Evolutionary conservation across 2,329 filamentous ascomycete genomes (phyloP), one percentile per base, ranked within the genome.

Genomic region (Arthrobotrys musiformis): DNA sequence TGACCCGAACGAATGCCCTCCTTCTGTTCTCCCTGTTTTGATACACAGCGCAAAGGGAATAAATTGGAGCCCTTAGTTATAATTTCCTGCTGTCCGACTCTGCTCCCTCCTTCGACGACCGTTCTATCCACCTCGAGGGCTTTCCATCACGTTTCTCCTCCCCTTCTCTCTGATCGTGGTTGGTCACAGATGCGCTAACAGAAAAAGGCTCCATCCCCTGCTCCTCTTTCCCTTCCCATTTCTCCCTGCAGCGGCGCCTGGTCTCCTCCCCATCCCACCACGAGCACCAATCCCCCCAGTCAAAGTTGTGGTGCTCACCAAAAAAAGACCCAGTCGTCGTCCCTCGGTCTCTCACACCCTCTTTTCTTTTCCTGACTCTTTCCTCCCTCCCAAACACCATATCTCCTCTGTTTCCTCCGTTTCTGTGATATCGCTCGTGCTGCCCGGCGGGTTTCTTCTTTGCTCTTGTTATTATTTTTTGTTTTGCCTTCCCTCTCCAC

Each of bases 251-350:
- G 63, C 63, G 63, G 63, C 40, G 40, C 70, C 70, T 68, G 70
- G 70, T 68, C 56, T 52, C 37, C 44, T 66, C 42, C 70, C 70
- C 61, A 58, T 72, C 68, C 70, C 70, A 74, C 70, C 70, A 74
- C 70, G 70, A 74, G 70, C 70, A 67, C 62, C 28, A n/a, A 37
- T 54, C 40, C 70, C 50, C 69, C 70, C 70, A 68, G 70, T 68
- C 70, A 40, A 75, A 69, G 63, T 63, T 62, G 70, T 75, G 62
- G 62, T 56, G 28, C 54, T 66, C 70, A 75, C 70, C 63, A 58
- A 75, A 75, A 75, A 68, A 75, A 54, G 63, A 62, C 62, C 62
- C 63, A 67, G 70, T 75, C 70, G 70, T 75, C 70, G 61, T 75
- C 70, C 70, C 70, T 75, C 70, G 70, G 70, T 52, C 70, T 75